Evolutionary conservation across 192 early-diverging fungal genomes (phyloP), one percentile per base, ranked within the genome.

Genomic region (Entomortierella beljakovae): DNA sequence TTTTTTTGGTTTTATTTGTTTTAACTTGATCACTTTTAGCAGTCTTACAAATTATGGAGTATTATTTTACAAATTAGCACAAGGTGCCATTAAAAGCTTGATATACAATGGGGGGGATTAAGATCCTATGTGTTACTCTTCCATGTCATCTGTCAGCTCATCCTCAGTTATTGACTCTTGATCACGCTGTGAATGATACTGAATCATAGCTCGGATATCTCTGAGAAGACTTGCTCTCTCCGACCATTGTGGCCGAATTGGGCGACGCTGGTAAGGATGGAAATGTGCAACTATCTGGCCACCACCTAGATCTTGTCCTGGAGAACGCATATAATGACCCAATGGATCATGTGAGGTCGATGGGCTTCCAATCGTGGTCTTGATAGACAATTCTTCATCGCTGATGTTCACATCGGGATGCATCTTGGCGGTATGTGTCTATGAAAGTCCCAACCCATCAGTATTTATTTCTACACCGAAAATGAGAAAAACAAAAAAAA

Each of bases 401-500:
- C 74, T 77, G 10, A 77, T 69, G 7, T 6, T 16, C 11, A 69
- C 38, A n/a, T 77, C 74, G 1, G 74, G 74, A 49, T 77, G 74
- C 60, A 77, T 77, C 20, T 77, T 77, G n/a, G 66, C 37, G n/a
- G 74, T 77, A 49, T 77, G 74, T 7, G 74, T 77, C 74, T 77
- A 77, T 13, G 16, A 29, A 10, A 42, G 43, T 13, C 9, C 22
- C 26, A 9, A 18, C 32, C 1, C 6, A 57, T 28, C 34, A 38
- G 23, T 10, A 59, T 13, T 20, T 31, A 18, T 60, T 29, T n/a
- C n/a, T n/a, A n/a, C n/a, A n/a, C n/a, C n/a, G 35, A 37, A 31
- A 50, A 42, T 18, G 33, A 22, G 15, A 4, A 25, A 40, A 48
- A n/a, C 33, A 18, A 62, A 10, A 32, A 26, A 32, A 6, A 57